Conservation (phyloP, 495 filamentous ascomycete genomes). For the Penicillium bialowiezense region DNA sequence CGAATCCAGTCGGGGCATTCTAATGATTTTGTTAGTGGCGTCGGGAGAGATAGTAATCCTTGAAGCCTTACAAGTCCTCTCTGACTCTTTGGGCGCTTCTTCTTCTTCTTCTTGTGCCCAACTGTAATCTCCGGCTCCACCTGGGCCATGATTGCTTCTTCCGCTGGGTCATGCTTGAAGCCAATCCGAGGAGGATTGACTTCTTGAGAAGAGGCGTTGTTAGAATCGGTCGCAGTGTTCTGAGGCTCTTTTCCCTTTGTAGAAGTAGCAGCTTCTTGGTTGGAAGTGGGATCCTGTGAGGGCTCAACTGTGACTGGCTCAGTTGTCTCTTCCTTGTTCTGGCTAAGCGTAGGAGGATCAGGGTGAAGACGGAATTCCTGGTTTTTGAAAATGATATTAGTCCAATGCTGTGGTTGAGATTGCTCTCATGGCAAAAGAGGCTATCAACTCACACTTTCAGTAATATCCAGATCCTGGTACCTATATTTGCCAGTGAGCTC, state of each 20-base stretch:
- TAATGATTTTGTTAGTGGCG: slow-evolving; percentile 18
- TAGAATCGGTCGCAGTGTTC: not conserved
- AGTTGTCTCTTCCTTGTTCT: too few species aligned
- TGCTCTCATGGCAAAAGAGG: too few species aligned
- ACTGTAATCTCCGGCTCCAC: slow-evolving; percentile 7
- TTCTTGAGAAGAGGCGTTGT: not conserved
- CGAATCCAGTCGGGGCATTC: slow-evolving; percentile 58
- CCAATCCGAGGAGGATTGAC: not conserved
- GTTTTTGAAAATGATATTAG: too few species aligned
- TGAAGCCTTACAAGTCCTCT: slow-evolving; percentile 35
- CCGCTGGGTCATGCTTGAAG: slow-evolving; percentile 1
- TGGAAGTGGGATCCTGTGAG: too few species aligned
- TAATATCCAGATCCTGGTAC: too few species aligned
- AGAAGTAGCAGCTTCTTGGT: not conserved
- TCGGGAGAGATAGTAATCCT: not conserved
- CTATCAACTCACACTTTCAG: too few species aligned
- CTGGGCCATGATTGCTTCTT: slow-evolving; percentile 7
- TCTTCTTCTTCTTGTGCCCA: slow-evolving; percentile 29
- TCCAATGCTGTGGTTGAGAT: too few species aligned
- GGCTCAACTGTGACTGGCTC: too few species aligned
- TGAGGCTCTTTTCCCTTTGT: not conserved
- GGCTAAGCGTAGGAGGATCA: too few species aligned
- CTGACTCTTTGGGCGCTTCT: slow-evolving; percentile 44
- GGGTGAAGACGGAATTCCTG: too few species aligned
- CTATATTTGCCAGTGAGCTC: too few species aligned